Conservation (phyloP, 371 early-diverging fungal species). For the Mortierella sp. region DNA sequence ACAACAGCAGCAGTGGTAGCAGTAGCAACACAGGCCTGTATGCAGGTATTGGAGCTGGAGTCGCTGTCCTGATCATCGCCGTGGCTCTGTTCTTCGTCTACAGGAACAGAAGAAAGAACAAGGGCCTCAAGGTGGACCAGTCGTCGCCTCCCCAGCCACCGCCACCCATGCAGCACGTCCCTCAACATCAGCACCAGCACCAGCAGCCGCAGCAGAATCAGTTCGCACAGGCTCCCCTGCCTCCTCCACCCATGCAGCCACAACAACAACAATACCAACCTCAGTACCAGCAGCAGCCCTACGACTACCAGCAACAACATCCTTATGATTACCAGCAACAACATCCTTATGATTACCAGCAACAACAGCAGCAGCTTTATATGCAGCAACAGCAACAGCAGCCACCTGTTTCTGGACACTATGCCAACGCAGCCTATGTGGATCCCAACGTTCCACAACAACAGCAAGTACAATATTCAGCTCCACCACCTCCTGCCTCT, state of each 20-base stretch:
- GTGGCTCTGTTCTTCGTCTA: slow-evolving; percentile 25
- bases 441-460: slow-evolving; percentile 12
- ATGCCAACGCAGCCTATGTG: slow-evolving; percentile 1
- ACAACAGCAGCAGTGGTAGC: neutral
- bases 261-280: slow-evolving; percentile 17
- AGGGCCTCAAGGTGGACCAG: neutral
- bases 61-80: slow-evolving; percentile 22
- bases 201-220: slow-evolving; percentile 18
- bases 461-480: slow-evolving; percentile 22
- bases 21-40: slow-evolving; percentile 35
- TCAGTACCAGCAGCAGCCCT: slow-evolving; percentile 1
- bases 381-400: slow-evolving; percentile 1
- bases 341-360: slow-evolving; percentile 3
- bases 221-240: neutral
- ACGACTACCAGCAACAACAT: neutral
- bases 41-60: slow-evolving; percentile 40
- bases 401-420: slow-evolving; percentile 11
- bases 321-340: neutral
- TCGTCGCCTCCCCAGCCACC: neutral
- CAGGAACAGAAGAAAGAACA: slow-evolving; percentile 18
- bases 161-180: slow-evolving; percentile 7
- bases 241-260: slow-evolving; percentile 6
- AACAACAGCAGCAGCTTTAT: slow-evolving; percentile 5
- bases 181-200: slow-evolving; percentile 6
- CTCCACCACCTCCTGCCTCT: neutral